phyloP scores from a whole-genome alignment of 2,329 filamentous ascomycete genomes.

The Colletotrichum tamarilloi region DNA sequence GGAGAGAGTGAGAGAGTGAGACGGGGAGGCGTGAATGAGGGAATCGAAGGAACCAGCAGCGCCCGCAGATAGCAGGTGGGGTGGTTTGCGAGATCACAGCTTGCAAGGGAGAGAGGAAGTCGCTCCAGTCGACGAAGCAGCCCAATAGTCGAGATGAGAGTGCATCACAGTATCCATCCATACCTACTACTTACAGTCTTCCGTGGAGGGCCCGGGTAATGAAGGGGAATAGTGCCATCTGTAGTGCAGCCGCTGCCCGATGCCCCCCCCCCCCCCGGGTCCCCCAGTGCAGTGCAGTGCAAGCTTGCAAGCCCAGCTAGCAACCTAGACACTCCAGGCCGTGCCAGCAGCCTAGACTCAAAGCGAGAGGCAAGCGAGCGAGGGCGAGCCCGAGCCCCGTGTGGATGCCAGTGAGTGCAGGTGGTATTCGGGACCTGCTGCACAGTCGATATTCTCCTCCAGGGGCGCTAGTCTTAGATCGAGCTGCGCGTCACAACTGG shows the following conservation, averaged over 20 bases:
- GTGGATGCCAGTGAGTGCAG: constrained; percentile 7
- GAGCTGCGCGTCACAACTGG: constrained; percentile 34
- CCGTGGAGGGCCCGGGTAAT: background rate
- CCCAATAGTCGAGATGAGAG: constrained; percentile 25
- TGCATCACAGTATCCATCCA: background rate
- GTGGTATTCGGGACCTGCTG: constrained; percentile 35
- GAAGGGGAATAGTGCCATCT: constrained; percentile 8
- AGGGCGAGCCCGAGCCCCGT: background rate
- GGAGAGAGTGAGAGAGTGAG: constrained; percentile 11
- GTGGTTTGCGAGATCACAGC: constrained; percentile 20
- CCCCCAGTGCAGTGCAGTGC: background rate
- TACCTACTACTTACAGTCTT: background rate
- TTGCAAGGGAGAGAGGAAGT: constrained; percentile 6
- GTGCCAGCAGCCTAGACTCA: background rate
- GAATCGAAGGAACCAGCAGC: constrained; percentile 10
- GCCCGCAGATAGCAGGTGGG: constrained; percentile 16
- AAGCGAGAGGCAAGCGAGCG: background rate
- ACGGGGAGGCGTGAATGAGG: constrained; percentile 3
- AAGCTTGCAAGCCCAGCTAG: background rate
- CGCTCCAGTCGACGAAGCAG: background rate
- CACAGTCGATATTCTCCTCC: constrained; percentile 34
- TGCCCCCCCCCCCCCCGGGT: too few species aligned
- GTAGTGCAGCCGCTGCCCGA: background rate
- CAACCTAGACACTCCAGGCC: background rate
- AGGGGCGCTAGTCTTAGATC: constrained; percentile 32